phyloP scores from a whole-genome alignment of 2,329 filamentous ascomycete genomes.

The Colletotrichum aenigma region DNA sequence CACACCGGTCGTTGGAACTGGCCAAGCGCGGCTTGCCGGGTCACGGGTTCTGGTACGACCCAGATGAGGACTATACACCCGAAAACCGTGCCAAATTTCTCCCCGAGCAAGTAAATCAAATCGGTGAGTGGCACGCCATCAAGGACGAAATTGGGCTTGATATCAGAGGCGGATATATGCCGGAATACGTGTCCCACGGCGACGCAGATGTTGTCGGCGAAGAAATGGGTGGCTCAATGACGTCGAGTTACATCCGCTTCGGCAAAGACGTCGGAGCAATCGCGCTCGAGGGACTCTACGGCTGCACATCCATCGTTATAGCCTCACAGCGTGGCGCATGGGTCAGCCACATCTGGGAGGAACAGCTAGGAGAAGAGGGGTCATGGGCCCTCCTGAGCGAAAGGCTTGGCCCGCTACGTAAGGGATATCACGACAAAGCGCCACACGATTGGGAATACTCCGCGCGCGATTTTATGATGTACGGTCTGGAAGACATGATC shows the following conservation, averaged over 20 bases:
- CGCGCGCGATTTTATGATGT: not conserved
- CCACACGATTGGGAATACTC: not conserved
- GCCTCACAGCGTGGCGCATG: slow-evolving; percentile 3
- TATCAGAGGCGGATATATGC: not conserved
- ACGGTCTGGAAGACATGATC: not conserved
- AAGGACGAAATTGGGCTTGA: not conserved
- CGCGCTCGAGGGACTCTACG: not conserved
- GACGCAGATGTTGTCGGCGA: not conserved
- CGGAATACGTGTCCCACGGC: not conserved
- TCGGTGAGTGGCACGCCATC: not conserved
- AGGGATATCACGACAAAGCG: not conserved
- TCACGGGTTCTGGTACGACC: not conserved
- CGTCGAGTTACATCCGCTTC: not conserved
- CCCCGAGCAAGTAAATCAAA: not conserved
- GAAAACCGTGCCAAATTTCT: not conserved
- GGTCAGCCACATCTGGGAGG: slow-evolving; percentile 5
- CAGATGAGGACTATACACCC: not conserved
- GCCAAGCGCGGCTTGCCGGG: not conserved
- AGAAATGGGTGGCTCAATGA: not conserved
- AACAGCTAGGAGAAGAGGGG: not conserved
- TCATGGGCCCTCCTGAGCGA: not conserved
- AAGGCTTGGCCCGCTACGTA: not conserved
- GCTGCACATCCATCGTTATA: not conserved
- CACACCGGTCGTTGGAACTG: not conserved
- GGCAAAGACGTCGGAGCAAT: not conserved